These are phyloP conservation scores for Flaveria trinervia DNA, from an alignment of 129 eudicot species.

Conservation along the genomic window DNA sequence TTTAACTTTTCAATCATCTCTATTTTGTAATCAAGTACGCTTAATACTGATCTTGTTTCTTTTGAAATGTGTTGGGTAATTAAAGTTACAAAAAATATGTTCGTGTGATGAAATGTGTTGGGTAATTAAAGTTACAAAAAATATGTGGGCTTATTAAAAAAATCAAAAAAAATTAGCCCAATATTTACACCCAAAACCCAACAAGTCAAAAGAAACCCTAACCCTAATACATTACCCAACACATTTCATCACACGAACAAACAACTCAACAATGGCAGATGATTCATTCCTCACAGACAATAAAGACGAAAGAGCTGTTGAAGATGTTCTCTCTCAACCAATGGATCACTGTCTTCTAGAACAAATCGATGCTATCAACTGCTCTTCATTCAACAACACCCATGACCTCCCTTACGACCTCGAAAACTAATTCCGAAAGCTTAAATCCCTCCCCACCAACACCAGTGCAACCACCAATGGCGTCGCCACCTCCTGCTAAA, in stretches of 20 bases:
- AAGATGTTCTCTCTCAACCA: slow-evolving; percentile 63
- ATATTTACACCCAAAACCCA: too few species aligned
- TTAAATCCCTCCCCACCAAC: slow-evolving; percentile 52
- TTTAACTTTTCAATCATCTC: too few species aligned
- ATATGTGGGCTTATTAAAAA: too few species aligned
- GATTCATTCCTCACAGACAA: slow-evolving; percentile 60
- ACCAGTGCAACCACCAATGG: slow-evolving; percentile 24
- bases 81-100: too few species aligned
- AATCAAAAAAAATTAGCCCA: too few species aligned
- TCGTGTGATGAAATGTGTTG: too few species aligned
- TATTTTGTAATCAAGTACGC: too few species aligned
- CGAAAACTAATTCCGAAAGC: slow-evolving; percentile 55
- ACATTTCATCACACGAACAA: too few species aligned
- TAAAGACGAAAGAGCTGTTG: slow-evolving; percentile 63
- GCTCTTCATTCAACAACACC: slow-evolving; percentile 39
- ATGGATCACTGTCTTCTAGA: slow-evolving; percentile 56
- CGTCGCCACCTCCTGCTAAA: slow-evolving; percentile 3
- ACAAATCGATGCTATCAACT: slow-evolving; percentile 57
- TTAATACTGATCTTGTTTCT: too few species aligned
- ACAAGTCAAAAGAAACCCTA: too few species aligned
- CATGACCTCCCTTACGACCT: slow-evolving; percentile 52
- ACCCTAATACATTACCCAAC: slow-evolving; percentile 1
- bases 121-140: too few species aligned
- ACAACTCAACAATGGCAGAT: slow-evolving; percentile 34
- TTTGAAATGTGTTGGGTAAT: too few species aligned